Evolutionary conservation across 306 rosid species (phyloP), one percentile per base, ranked within the genome.

Genomic region (Senna siamea): DNA sequence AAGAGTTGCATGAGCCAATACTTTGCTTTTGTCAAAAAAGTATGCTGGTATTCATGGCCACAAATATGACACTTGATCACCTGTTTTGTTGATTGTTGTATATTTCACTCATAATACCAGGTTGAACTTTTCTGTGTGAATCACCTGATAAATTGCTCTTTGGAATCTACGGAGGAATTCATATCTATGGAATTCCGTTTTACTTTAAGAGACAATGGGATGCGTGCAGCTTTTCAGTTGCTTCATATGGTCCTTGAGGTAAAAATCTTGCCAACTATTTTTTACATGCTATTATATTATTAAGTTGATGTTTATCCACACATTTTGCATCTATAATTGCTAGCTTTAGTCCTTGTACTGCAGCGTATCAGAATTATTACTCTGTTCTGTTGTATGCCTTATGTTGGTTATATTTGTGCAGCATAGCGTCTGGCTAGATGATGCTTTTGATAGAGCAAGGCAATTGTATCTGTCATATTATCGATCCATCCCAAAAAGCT

Each of bases 241-340:
- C 97, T 94, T 81, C 99, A 94, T 79, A 94, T 94, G 99, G 99
- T 94, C 23, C 92, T 94, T 57, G 99, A 94, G 99, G 97, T 92
- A 86, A 78, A 38, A 74, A 58, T 63, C 57, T 75, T 57, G 41
- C 18, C 78, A 50, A 13, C 34, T 70, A 43, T 64, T 22, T 59
- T 46, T 14, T 4, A 6, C 61, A 19, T 35, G 35, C 15, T 18
- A 63, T 68, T 68, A 2, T 30, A 38, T 55, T 76, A 37, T 67
- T 22, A 19, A 53, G 20, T 23, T 50, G 47, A 18, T 80, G 43
- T 63, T 34, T 48, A 59, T 55, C 20, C 38, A 26, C 65, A 8
- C 57, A 43, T 44, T 63, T 69, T 73, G 60, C 47, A 26, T 65
- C 63, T 47, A 48, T 28, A 60, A 59, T 48, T 74, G 48, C 43